Evolutionary conservation across 768 basidiomycete genomes (phyloP).

Genomic region (Pleurotus eryngii): DNA sequence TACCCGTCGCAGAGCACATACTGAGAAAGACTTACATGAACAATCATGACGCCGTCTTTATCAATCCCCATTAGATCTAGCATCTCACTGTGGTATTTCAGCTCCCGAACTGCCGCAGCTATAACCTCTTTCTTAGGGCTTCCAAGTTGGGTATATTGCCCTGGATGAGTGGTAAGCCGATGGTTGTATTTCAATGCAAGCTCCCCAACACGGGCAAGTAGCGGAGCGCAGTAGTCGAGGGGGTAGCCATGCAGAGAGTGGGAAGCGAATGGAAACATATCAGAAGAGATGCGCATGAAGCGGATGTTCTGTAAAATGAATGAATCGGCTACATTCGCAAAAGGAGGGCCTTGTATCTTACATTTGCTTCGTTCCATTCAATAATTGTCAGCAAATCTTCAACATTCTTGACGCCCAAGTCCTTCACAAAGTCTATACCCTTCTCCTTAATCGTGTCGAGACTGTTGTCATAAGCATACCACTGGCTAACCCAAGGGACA

Average conservation of each 20-base stretch:
- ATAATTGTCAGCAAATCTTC: slow-evolving; percentile 72
- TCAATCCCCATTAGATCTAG: slow-evolving; percentile 81
- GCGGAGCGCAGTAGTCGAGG: slow-evolving; percentile 64
- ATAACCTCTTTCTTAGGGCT: slow-evolving; percentile 77
- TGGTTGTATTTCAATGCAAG: slow-evolving; percentile 72
- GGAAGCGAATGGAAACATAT: slow-evolving; percentile 92
- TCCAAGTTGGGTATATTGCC: slow-evolving; percentile 82
- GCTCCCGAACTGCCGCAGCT: slow-evolving; percentile 71
- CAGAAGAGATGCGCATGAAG: slow-evolving; percentile 88
- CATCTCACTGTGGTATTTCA: slow-evolving; percentile 87
- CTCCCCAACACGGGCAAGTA: slow-evolving; percentile 55
- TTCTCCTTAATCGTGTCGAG: slow-evolving; percentile 78
- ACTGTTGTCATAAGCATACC: slow-evolving; percentile 27
- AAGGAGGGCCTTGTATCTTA: slow-evolving; percentile 19
- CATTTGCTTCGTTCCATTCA: slow-evolving; percentile 90
- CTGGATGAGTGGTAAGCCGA: slow-evolving; percentile 84
- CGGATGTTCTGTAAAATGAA: slow-evolving; percentile 52
- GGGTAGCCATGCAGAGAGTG: slow-evolving; percentile 80
- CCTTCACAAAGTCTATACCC: slow-evolving; percentile 79
- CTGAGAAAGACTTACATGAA: slow-evolving; percentile 52
- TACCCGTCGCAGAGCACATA: neutral
- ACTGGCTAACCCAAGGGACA: neutral
- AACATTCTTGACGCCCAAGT: slow-evolving; percentile 72
- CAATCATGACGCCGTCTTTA: slow-evolving; percentile 83
- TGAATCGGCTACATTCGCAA: neutral